Percentiles rank a stretch among this genome's conserved stretches.
These are phyloP conservation scores for Colletotrichum neosansevieriae DNA, from an alignment of 2,329 filamentous ascomycete species.

Conservation along the genomic window DNA sequence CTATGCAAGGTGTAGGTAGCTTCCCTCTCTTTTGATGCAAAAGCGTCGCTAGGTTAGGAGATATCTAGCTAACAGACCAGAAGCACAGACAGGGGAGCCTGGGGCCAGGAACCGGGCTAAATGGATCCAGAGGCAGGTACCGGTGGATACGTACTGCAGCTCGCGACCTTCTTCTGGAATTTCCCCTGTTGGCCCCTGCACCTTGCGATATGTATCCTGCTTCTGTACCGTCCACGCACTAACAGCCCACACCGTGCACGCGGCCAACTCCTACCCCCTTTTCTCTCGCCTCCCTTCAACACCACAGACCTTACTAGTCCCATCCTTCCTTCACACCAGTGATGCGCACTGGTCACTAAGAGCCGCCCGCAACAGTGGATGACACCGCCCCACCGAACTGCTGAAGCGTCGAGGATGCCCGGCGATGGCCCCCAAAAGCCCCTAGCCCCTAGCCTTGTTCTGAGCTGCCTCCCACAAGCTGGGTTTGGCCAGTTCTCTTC, in stretches of 20 bases:
- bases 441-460: slow-evolving; percentile 29
- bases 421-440: slow-evolving; percentile 38
- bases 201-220: neutral
- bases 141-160: slow-evolving; percentile 32
- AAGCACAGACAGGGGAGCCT: slow-evolving; percentile 8
- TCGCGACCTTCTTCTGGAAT: slow-evolving; percentile 34
- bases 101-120: slow-evolving; percentile 21
- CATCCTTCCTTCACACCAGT: neutral
- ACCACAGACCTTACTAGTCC: too few relatives aligned
- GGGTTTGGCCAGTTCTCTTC: neutral
- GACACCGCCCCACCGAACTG: slow-evolving; percentile 28
- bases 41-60: neutral
- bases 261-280: slow-evolving; percentile 10
- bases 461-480: neutral
- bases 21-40: too few relatives aligned
- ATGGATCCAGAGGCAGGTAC: slow-evolving; percentile 36
- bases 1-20: too few relatives aligned
- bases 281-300: slow-evolving; percentile 4
- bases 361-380: slow-evolving; percentile 25
- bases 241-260: slow-evolving; percentile 9
- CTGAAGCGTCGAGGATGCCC: slow-evolving; percentile 34
- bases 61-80: neutral
- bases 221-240: neutral
- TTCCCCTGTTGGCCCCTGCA: slow-evolving; percentile 35
- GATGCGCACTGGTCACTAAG: slow-evolving; percentile 21